Percentiles rank a stretch among this genome's conserved stretches.
phyloP scores from a whole-genome alignment of 2,329 filamentous ascomycete genomes.

The Pezicula neosporulosa region DNA sequence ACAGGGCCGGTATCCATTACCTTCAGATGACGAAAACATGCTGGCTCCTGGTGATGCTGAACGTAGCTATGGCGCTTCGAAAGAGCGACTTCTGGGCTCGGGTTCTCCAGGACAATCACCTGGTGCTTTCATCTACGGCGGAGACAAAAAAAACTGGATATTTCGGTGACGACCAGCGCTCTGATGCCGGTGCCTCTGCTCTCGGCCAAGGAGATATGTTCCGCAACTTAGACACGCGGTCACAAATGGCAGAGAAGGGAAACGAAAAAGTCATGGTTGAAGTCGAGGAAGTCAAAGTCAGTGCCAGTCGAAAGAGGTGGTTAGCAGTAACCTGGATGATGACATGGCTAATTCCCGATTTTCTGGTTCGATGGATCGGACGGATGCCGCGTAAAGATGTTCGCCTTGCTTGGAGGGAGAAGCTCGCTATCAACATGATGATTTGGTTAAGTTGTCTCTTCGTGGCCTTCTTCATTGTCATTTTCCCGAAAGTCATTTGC shows the following conservation, averaged over 20 bases:
- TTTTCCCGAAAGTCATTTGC: constrained; percentile 85
- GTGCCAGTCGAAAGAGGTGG: constrained; percentile 84
- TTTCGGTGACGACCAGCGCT: constrained; percentile 74
- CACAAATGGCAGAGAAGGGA: constrained; percentile 92
- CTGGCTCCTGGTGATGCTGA: constrained; percentile 51
- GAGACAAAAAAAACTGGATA: constrained; percentile 78
- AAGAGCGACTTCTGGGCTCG: constrained; percentile 52
- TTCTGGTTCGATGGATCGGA: constrained; percentile 71
- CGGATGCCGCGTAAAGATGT: constrained; percentile 91
- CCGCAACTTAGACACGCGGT: constrained; percentile 88
- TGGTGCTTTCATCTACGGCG: constrained; percentile 60
- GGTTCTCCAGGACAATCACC: constrained; percentile 45
- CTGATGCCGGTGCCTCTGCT: constrained; percentile 88
- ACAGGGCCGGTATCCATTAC: constrained; percentile 46
- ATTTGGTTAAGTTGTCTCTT: constrained; percentile 85
- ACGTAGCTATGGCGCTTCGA: constrained; percentile 54
- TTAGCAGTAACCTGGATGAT: constrained; percentile 77
- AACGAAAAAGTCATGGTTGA: constrained; percentile 89
- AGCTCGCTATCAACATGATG: constrained; percentile 94
- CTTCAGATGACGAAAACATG: constrained; percentile 58
- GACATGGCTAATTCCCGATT: constrained; percentile 86
- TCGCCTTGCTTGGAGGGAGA: constrained; percentile 91
- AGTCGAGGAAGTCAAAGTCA: constrained; percentile 79
- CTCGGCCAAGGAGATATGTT: constrained; percentile 97
- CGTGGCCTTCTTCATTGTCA: constrained; percentile 84